Evolutionary conservation across 495 filamentous ascomycete genomes (phyloP).

Genomic region (Penicillium salamii): DNA sequence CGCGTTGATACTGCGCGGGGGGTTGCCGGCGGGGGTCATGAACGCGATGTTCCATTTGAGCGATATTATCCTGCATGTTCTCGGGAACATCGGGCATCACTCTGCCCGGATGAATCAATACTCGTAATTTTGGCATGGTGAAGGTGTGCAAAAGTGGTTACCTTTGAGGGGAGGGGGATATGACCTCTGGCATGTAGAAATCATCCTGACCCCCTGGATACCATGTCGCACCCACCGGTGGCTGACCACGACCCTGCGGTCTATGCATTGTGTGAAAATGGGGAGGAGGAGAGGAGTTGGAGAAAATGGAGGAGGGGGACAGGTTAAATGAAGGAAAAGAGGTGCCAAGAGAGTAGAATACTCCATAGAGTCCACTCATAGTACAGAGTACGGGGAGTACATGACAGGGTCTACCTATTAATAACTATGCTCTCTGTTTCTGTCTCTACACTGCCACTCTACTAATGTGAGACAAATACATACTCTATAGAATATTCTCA

Average conservation of each 20-base stretch:
- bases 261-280: constrained; percentile 32
- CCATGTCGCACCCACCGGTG: constrained; percentile 76
- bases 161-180: constrained; percentile 88
- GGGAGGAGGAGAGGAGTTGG: no score
- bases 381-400: no score
- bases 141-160: constrained; percentile 30
- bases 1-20: constrained; percentile 34
- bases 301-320: no score
- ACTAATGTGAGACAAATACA: no score
- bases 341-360: background rate
- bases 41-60: constrained; percentile 82
- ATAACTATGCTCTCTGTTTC: no score
- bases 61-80: constrained; percentile 89
- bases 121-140: constrained; percentile 22
- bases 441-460: no score
- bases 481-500: no score
- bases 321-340: background rate
- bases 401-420: no score
- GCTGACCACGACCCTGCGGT: constrained; percentile 45
- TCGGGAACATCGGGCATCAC: constrained; percentile 75
- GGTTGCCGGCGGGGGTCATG: constrained; percentile 43
- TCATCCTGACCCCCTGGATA: constrained; percentile 87
- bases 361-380: background rate
- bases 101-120: constrained; percentile 41
- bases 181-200: constrained; percentile 75